Percentiles rank a stretch among this genome's conserved stretches.
phyloP scores from a whole-genome alignment of 768 basidiomycete species.

The Auricularia cornea region DNA sequence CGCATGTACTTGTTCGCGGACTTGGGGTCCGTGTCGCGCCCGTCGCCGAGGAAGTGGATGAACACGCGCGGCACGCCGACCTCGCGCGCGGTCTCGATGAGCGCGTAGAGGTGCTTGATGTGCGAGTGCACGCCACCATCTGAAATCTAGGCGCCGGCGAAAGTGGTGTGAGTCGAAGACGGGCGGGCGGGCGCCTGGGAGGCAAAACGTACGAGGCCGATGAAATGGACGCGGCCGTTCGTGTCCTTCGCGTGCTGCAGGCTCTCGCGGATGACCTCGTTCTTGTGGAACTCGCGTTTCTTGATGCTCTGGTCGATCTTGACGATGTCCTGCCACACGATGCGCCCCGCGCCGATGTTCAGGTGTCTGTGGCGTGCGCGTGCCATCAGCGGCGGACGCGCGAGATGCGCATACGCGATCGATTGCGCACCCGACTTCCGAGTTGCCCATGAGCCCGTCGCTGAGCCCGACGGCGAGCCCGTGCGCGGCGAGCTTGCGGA shows the following conservation, averaged over 20 bases:
- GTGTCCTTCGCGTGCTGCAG: constrained; percentile 73
- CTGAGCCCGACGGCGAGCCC: constrained; percentile 88
- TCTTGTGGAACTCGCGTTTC: constrained; percentile 80
- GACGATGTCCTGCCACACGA: constrained; percentile 98
- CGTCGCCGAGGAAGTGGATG: constrained; percentile 91
- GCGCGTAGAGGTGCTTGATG: constrained; percentile 80
- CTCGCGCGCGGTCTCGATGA: constrained; percentile 86
- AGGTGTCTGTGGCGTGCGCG: constrained; percentile 52
- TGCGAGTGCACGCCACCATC: constrained; percentile 98
- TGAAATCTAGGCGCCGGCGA: constrained; percentile 50
- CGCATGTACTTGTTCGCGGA: constrained; percentile 72
- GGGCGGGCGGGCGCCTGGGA: constrained; percentile 3
- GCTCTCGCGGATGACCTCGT: constrained; percentile 58
- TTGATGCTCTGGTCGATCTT: constrained; percentile 88
- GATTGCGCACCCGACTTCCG: constrained; percentile 80
- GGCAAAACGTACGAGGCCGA: constrained; percentile 59
- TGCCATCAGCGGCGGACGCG: neutral
- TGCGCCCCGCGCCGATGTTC: constrained; percentile 89
- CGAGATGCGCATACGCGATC: neutral
- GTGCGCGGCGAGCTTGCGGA: constrained; percentile 69
- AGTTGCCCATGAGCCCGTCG: constrained; percentile 96
- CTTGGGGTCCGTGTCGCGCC: constrained; percentile 86
- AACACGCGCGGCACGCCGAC: constrained; percentile 76
- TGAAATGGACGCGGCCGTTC: constrained; percentile 78
- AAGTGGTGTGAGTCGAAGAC: neutral